These are phyloP conservation scores for Sporothrix mexicana DNA, from an alignment of 2,329 filamentous ascomycete species.

Conservation along the genomic window DNA sequence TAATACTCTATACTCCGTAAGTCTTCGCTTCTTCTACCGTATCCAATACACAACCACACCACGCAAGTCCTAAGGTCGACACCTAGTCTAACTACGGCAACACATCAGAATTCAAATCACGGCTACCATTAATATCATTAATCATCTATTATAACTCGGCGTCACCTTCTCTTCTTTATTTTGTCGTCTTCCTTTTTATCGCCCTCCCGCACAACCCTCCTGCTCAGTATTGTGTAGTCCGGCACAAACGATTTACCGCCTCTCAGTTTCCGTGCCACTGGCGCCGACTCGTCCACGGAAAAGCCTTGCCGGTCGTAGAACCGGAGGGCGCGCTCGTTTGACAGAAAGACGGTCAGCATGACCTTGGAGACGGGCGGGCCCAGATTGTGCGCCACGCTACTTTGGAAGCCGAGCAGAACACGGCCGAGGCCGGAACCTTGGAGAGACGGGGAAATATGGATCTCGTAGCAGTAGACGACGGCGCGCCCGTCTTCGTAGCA, in stretches of 20 bases:
- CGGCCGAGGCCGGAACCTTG: slow-evolving; percentile 66
- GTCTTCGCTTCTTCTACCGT: too few species aligned
- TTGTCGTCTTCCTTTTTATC: neutral
- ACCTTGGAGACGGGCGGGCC: slow-evolving; percentile 62
- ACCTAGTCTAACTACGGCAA: too few species aligned
- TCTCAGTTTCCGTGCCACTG: slow-evolving; percentile 58
- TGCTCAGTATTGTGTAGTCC: slow-evolving; percentile 68
- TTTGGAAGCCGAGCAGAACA: slow-evolving; percentile 63
- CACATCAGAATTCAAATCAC: too few species aligned
- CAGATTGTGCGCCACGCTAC: slow-evolving; percentile 59
- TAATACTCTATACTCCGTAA: too few species aligned
- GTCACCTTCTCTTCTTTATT: neutral
- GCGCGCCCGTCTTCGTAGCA: slow-evolving; percentile 68
- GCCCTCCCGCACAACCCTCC: slow-evolving; percentile 38
- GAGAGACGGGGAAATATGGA: slow-evolving; percentile 66
- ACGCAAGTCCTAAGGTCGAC: too few species aligned
- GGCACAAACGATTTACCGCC: slow-evolving; percentile 60
- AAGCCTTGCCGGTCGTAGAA: slow-evolving; percentile 70
- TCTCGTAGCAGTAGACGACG: slow-evolving; percentile 80
- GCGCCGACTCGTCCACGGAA: slow-evolving; percentile 60
- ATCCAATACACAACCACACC: too few species aligned
- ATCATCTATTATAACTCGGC: too few species aligned
- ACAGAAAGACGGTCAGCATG: slow-evolving; percentile 75
- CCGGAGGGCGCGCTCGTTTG: slow-evolving; percentile 60
- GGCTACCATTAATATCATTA: too few species aligned